These are phyloP conservation scores for Cornus florida DNA, from an alignment of 148 eudicot species.

Conservation along the genomic window DNA sequence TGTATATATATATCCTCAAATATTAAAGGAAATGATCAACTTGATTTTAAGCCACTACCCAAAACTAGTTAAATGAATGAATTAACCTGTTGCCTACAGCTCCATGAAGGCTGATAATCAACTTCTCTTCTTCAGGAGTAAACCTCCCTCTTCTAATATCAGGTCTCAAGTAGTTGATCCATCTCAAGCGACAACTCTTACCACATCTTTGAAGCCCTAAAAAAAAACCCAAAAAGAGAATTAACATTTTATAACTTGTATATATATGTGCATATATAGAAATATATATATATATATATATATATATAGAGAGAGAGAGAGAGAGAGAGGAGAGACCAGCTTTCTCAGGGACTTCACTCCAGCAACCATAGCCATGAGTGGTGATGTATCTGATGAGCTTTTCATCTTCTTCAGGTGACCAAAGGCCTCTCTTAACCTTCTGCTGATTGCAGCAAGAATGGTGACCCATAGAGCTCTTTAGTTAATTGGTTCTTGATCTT, in stretches of 20 bases:
- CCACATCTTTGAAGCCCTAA: slow-evolving; percentile 95
- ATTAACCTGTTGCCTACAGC: slow-evolving; percentile 92
- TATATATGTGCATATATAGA: neutral
- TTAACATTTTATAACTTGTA: neutral
- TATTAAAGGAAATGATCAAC: too few species aligned
- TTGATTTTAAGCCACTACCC: neutral
- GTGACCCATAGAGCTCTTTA: slow-evolving; percentile 56
- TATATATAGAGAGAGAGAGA: neutral
- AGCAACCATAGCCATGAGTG: slow-evolving; percentile 92
- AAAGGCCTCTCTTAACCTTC: slow-evolving; percentile 93
- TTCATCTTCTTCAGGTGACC: slow-evolving; percentile 96
- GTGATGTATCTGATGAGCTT: slow-evolving; percentile 79
- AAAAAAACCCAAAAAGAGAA: neutral
- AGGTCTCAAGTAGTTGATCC: slow-evolving; percentile 92
- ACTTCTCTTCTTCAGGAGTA: slow-evolving; percentile 79
- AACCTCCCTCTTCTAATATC: slow-evolving; percentile 91
- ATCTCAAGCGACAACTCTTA: slow-evolving; percentile 88
- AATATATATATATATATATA: neutral
- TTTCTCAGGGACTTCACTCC: slow-evolving; percentile 98
- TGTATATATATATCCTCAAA: too few species aligned
- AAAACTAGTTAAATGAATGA: neutral
- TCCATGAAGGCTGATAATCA: slow-evolving; percentile 85
- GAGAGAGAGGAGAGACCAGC: slow-evolving; percentile 45
- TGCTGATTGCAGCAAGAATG: slow-evolving; percentile 96
- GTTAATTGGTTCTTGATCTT: too few species aligned